Evolutionary conservation across 768 basidiomycete species (phyloP).

Genomic region (Amanita pseudoporphyria): DNA sequence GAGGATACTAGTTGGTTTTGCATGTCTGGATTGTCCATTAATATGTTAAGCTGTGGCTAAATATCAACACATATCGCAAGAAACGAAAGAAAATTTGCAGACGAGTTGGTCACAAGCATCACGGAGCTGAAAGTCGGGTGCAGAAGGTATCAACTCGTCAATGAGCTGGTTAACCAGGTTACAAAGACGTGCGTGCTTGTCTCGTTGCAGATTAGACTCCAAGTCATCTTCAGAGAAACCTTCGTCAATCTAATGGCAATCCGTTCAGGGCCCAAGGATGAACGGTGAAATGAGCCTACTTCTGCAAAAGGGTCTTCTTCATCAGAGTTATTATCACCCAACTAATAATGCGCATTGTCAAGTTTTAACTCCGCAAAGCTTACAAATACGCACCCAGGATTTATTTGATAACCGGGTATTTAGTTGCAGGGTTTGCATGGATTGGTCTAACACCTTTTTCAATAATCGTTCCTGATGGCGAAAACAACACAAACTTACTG

Average conservation of each 20-base stretch:
- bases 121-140: constrained; percentile 74
- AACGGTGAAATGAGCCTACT: constrained; percentile 27
- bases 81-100: constrained; percentile 15
- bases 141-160: constrained; percentile 74
- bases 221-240: constrained; percentile 87
- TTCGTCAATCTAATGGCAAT: constrained; percentile 68
- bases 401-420: constrained; percentile 81
- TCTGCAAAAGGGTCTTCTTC: constrained; percentile 97
- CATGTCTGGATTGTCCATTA: constrained; percentile 78
- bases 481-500: constrained; percentile 32
- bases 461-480: not conserved
- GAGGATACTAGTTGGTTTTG: constrained; percentile 80
- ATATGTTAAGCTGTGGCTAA: constrained; percentile 52
- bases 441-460: constrained; percentile 42
- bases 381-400: constrained; percentile 59
- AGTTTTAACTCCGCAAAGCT: not conserved
- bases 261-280: not conserved
- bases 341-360: constrained; percentile 32
- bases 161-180: constrained; percentile 76
- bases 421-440: constrained; percentile 70
- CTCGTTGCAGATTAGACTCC: constrained; percentile 85
- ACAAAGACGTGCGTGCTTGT: constrained; percentile 85
- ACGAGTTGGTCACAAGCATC: constrained; percentile 88
- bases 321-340: constrained; percentile 75
- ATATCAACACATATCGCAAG: not conserved